Evolutionary conservation across 2,329 filamentous ascomycete genomes (phyloP), one percentile per base, ranked within the genome.

Genomic region (Fusarium torulosum): DNA sequence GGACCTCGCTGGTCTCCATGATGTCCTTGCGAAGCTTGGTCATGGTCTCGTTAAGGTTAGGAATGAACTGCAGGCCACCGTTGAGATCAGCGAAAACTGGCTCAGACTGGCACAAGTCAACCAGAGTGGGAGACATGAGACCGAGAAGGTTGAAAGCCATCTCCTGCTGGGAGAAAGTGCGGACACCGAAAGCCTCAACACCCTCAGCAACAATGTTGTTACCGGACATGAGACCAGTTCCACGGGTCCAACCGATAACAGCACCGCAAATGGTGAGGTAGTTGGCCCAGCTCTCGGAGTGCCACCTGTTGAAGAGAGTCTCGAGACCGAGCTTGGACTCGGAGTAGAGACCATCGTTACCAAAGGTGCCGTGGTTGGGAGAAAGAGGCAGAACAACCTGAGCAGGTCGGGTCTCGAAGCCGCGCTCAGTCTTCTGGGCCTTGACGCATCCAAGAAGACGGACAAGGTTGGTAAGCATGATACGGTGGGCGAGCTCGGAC

Each of bases 111-210:
- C 96, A 99, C 42, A 99, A 88, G 77, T 99, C 94, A 72, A 97
- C 94, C 74, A 99, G 92, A 27, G 90, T 87, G 37, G 96, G 94
- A 2, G 94, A 92, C 96, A 99, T 97, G 53, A 99, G 88, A 72
- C 96, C 95, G 43, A 99, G 88, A 70, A 99, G 82, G 82, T 99
- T 99, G 86, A 99, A 99, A 17, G 96, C 96, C 96, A 99, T 99
- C 81, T 99, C 96, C 79, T 97, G 94, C 82, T 98, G 96, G 11
- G 95, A 98, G 85, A 99, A 99, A 6, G 96, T 99, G 74, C 96
- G 94, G 25, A 98, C 96, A 74, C 96, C 96, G 71, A 96, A 96
- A 74, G 92, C 93, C 84, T 99, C 96, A 57, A 99, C 93, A 62
- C 95, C 96, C 79, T 98, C 95, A 35, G 96, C 96, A 69, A 98